Evolutionary conservation across 371 early-diverging fungal genomes (phyloP), one percentile per base, ranked within the genome.

Genomic region (Lichtheimia ornata): DNA sequence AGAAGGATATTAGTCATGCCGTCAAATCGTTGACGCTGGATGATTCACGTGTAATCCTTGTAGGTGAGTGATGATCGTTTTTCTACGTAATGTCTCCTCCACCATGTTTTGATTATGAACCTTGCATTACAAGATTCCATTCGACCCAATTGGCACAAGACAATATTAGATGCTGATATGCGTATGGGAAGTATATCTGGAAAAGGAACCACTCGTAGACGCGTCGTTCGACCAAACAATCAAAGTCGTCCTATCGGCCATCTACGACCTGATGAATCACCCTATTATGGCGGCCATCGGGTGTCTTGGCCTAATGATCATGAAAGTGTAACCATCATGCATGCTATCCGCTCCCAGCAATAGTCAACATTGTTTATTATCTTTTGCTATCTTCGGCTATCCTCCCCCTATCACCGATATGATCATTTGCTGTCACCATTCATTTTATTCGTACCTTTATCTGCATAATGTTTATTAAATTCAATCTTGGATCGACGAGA

Each of bases 31-130:
- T 85, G 18, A 74, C 79, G 28, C 79, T 84, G 51, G 78, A 85
- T 52, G 76, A 82, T 55, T 84, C 91, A n/a, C 77, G 81, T 14
- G 91, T 93, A 3, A 90, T 93, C 5, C 82, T 91, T 59, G 81
- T 87, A 58, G 94, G 91, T 47, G 22, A 47, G 44, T 20, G 11
- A 18, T 20, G 11, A 18, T 22, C 14, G 9, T 17, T 25, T 27
- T 22, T 22, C 22, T 22, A 40, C 14, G 56, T 24, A 22, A 45
- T 17, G 18, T 40, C 15, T 45, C 14, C 25, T 22, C 30, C 51
- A 49, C 9, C 28, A 18, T 14, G 25, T 7, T 35, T n/a, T 9
- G 18, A n/a, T 49, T 44, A 15, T 47, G 53, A 13, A 25, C 17
- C 12, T 28, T 20, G 15, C 27, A 9, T 50, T 13, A 44, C 11